phyloP scores from a whole-genome alignment of 1,284 basidiomycete genomes.

The Chalciporus piperatoides region DNA sequence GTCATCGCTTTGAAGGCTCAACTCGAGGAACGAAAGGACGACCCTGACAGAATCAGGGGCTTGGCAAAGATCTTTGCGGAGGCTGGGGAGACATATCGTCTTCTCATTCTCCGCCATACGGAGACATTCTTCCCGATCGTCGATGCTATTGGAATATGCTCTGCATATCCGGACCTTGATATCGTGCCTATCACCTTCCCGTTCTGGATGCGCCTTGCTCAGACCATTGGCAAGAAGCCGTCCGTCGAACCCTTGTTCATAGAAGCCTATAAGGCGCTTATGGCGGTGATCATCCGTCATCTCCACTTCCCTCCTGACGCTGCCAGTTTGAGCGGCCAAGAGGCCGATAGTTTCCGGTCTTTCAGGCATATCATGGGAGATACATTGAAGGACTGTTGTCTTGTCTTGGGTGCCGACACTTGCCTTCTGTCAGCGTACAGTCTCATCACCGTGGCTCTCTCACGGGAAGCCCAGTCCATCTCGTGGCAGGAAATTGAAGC shows the following conservation, averaged over 20 bases:
- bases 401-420: slow-evolving; percentile 84
- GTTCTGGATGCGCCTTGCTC: slow-evolving; percentile 95
- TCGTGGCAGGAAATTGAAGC: slow-evolving; percentile 99
- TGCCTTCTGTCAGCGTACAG: slow-evolving; percentile 84
- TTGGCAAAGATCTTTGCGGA: slow-evolving; percentile 92
- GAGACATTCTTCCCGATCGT: slow-evolving; percentile 92
- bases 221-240: slow-evolving; percentile 73
- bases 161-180: slow-evolving; percentile 91
- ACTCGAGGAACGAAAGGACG: slow-evolving; percentile 62
- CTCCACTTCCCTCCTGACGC: slow-evolving; percentile 86
- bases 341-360: slow-evolving; percentile 89
- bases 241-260: slow-evolving; percentile 68
- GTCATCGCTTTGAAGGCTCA: slow-evolving; percentile 71
- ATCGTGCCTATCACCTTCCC: slow-evolving; percentile 98
- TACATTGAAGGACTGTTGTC: slow-evolving; percentile 98
- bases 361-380: slow-evolving; percentile 99
- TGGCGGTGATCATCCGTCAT: slow-evolving; percentile 87
- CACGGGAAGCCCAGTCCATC: slow-evolving; percentile 45
- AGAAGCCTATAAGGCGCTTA: slow-evolving; percentile 80
- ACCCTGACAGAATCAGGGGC: slow-evolving; percentile 87
- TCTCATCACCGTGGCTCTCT: slow-evolving; percentile 73
- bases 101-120: slow-evolving; percentile 86
- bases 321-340: slow-evolving; percentile 69
- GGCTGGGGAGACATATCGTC: slow-evolving; percentile 93
- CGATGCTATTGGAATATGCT: slow-evolving; percentile 91